phyloP scores from a whole-genome alignment of 164 flowering plant genomes.

The Paratinospora sagittata region DNA sequence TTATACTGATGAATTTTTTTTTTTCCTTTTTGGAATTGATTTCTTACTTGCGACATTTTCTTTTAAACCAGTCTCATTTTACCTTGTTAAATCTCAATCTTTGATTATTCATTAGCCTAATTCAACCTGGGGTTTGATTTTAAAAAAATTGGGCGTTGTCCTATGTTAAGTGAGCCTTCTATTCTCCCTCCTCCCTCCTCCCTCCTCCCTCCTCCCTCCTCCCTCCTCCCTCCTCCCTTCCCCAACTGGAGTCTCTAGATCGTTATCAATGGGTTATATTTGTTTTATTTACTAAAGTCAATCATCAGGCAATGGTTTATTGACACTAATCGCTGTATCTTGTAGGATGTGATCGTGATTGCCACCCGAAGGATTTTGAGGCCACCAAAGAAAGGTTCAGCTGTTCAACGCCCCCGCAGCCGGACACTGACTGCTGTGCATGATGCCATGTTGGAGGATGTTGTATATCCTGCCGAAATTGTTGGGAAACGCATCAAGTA shows the following conservation, averaged over 20 bases:
- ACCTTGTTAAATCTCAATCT: background rate
- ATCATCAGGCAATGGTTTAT: background rate
- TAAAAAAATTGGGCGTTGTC: too few relatives aligned
- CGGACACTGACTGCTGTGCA: constrained; percentile 89
- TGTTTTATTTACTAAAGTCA: background rate
- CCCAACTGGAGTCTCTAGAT: background rate
- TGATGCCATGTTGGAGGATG: constrained; percentile 81
- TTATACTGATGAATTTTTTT: background rate
- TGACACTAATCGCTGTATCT: background rate
- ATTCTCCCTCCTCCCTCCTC: background rate
- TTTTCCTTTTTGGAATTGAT: background rate
- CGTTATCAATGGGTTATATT: background rate
- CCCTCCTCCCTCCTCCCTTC: background rate
- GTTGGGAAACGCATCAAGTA: constrained; percentile 88
- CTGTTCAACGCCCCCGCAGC: constrained; percentile 69
- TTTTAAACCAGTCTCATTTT: too few relatives aligned
- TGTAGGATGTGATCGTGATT: constrained; percentile 74
- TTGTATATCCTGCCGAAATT: constrained; percentile 87
- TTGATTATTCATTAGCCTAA: too few relatives aligned
- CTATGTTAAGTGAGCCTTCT: background rate
- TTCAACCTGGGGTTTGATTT: too few relatives aligned
- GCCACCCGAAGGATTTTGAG: constrained; percentile 80
- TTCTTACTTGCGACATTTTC: too few relatives aligned
- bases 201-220: background rate
- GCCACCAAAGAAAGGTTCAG: constrained; percentile 96